Percentiles rank a stretch among this genome's conserved stretches.
Evolutionary conservation across 306 rosid species (phyloP).

Genomic region (Adenanthera pavonina): DNA sequence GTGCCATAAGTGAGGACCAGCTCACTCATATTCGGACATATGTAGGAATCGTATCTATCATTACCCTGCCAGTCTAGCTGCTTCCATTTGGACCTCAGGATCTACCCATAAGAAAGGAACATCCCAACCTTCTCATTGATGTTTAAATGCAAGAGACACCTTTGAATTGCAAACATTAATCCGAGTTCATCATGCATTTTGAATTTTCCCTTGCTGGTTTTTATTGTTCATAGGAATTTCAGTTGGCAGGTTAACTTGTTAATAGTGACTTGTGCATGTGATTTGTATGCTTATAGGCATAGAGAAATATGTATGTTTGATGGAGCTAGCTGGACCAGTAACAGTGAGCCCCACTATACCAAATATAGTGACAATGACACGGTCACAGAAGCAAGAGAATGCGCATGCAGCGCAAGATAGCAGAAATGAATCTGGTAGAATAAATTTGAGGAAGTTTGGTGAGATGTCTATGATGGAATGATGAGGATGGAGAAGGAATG

Average conservation of each 20-base stretch:
- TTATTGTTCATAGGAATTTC: background rate
- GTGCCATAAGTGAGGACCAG: background rate
- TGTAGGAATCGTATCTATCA: background rate
- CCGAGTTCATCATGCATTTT: background rate
- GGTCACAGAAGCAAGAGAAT: background rate
- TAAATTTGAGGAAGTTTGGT: conserved; percentile 46
- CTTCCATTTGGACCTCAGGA: background rate
- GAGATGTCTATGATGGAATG: conserved; percentile 33
- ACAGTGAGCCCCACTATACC: conserved; percentile 28
- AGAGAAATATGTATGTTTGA: background rate
- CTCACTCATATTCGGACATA: background rate
- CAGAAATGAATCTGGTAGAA: conserved; percentile 36
- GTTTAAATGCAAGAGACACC: background rate
- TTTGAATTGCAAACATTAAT: background rate
- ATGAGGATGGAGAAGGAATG: conserved; percentile 6
- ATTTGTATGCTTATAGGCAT: background rate
- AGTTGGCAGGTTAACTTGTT: conserved; percentile 4
- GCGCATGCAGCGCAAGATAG: conserved; percentile 41
- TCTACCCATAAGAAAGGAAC: background rate
- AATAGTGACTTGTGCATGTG: conserved; percentile 3
- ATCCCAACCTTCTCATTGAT: conserved; percentile 20
- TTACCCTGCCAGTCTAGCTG: conserved; percentile 1
- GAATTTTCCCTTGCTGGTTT: background rate
- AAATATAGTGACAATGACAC: conserved; percentile 27
- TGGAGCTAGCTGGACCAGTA: background rate